phyloP scores from a whole-genome alignment of 106 monocot species.

The Allium cepa region DNA sequence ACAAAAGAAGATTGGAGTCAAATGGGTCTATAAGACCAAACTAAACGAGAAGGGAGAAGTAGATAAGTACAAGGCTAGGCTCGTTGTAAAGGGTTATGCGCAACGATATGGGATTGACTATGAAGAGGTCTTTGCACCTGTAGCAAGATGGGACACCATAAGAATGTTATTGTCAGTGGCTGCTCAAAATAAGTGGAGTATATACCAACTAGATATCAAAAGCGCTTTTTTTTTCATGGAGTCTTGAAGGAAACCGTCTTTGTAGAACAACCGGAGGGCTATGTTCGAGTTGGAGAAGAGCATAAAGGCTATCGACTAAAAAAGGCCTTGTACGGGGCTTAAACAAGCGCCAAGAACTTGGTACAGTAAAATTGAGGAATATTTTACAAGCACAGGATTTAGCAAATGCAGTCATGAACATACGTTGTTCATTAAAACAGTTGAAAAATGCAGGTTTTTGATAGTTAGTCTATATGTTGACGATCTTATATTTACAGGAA shows the following conservation, averaged over 20 bases:
- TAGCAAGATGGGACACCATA: not conserved
- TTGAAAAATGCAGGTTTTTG: no score
- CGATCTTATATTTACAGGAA: slow-evolving; percentile 2
- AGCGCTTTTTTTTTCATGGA: not conserved
- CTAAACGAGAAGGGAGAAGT: no score
- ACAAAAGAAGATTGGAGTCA: no score
- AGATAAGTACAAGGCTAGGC: no score
- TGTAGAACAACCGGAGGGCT: not conserved
- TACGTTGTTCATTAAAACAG: not conserved
- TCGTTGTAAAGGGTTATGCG: not conserved
- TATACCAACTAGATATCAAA: not conserved
- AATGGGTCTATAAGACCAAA: no score
- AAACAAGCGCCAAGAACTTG: not conserved
- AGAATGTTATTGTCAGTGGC: not conserved
- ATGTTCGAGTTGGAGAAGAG: no score
- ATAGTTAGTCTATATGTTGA: not conserved
- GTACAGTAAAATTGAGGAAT: slow-evolving; percentile 2
- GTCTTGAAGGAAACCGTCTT: not conserved
- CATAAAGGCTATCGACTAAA: no score
- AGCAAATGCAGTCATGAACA: not conserved
- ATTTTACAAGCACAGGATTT: not conserved
- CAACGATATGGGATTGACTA: not conserved
- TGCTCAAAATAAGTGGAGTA: not conserved
- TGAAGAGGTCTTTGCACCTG: not conserved
- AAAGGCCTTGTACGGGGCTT: no score